phyloP scores from a whole-genome alignment of 2,329 filamentous ascomycete genomes.

The Paecilomyces fulvus region DNA sequence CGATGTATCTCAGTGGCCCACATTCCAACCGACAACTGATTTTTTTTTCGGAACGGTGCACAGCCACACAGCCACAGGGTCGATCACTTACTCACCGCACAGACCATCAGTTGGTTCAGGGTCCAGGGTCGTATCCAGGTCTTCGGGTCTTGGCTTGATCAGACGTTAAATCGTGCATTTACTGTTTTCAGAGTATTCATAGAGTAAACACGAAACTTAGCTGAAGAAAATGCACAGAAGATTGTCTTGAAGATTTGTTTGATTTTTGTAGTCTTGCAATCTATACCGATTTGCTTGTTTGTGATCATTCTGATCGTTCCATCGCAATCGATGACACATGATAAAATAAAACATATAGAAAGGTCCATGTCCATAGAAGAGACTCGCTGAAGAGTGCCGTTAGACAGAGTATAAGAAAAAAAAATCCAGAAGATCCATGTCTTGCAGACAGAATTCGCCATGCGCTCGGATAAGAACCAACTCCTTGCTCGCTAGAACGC shows the following conservation, averaged over 20 bases:
- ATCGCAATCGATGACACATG: neutral
- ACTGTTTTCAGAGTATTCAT: neutral
- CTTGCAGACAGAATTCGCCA: neutral
- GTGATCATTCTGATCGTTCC: neutral
- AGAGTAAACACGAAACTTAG: too few species aligned
- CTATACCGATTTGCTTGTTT: neutral
- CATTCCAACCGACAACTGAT: neutral
- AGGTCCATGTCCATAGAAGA: neutral
- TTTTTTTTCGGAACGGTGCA: neutral
- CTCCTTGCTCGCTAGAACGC: neutral
- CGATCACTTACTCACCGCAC: neutral
- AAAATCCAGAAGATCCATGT: neutral
- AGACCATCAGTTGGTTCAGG: neutral
- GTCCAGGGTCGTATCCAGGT: neutral
- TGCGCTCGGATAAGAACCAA: neutral
- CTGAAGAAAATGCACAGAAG: neutral
- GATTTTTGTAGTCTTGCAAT: neutral
- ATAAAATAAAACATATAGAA: neutral
- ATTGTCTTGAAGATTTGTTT: neutral
- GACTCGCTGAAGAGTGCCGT: neutral
- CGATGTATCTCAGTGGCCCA: neutral
- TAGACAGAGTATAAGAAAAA: neutral
- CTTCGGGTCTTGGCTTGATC: neutral
- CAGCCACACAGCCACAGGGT: neutral
- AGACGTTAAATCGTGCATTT: neutral